Evolutionary conservation across 345 rosid genomes (phyloP), one percentile per base, ranked within the genome.

Genomic region (Triadica sebifera): DNA sequence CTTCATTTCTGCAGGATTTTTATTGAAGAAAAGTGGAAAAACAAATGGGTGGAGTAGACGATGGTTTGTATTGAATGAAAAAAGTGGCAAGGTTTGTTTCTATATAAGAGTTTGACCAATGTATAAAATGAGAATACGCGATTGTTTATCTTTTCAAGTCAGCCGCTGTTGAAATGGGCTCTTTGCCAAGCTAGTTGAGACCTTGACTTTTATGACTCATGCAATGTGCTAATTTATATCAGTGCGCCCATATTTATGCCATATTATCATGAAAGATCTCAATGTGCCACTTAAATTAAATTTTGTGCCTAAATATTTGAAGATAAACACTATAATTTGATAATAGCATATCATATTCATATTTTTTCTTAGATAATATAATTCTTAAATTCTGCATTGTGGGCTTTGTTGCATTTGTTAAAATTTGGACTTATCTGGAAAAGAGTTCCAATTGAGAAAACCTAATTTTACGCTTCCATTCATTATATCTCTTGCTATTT

Each of bases 61-160:
- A 63, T 96, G 98, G 98, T 96, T 96, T 87, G 99, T 96, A 59
- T 82, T 96, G 76, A 96, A 91, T 86, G 97, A 91, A 81, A 96
- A 91, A 86, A 93, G 83, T 77, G 98, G 99, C 84, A 96, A 96
- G 97, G 99, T 90, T 74, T 80, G 90, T 70, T 69, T 51, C 52
- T 51, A 24, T 55, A 52, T 13, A 12, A 12, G 12, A 12, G 0
- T 62, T 53, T 70, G 39, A 17, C 56, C 47, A 70, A 34, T 45
- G 10, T 20, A 5, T 70, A 9, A 20, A 47, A 15, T 73, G 53
- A 11, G 56, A 52, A 6, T 39, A 8, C 13, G 59, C 60, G 45
- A 24, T 62, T 20, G 49, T 51, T 69, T 50, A 49, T 51, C 16
- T 43, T 52, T 53, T 70, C 0, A 4, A 11, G 16, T 41, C 25